Base-by-base conservation (phyloP, 2,329 filamentous ascomycete genomes). In the Hymenoscyphus fraxineus region DNA sequence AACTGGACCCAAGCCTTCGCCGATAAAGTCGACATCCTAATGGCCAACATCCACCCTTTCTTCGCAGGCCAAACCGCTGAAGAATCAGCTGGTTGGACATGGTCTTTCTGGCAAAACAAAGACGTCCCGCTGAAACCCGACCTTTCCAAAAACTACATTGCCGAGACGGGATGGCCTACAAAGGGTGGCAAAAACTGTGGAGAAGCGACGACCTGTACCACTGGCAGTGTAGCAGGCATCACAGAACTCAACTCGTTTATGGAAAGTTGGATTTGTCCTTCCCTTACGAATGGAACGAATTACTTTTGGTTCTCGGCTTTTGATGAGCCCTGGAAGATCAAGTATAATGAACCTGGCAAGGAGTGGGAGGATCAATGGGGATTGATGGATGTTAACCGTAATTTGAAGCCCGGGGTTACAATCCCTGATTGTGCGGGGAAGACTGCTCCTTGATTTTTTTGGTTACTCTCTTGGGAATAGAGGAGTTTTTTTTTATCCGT, bases 281-380 rank as follows among this genome's bases (percentile, higher is more conserved):
- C 90, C 12, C 78, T 97, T 67, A 80, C 80, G 31, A 96, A 97
- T 73, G 90, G 88, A 57, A 97, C 93, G 1, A 88, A 96, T 70
- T 98, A 96, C 76, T 97, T 97, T 75, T 98, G 94, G 94, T 97
- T 98, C 76, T 91, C 93, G 75, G 92, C 93, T 10, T 98, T 97
- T 75, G 94, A 98, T 75, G 94, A 98, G 81, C 93, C 93, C 2
- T 98, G 94, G 94, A 97, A 98, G 80, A 81, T 89, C 63, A 74
- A 77, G 19, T 97, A 88, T 79, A 89, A 97, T 76, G 81, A 80
- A 5, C 59, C 78, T 64, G 80, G 82, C 51, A 82, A 94, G 79
- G 83, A 90, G 61, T 97, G 93, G 93, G 94, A 98, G 80, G 92
- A 96, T 75, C 90, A 97, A 76, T 97, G 94, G 94, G 94, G 95